phyloP scores from a whole-genome alignment of 257 asterid species.

The Nicotiana paniculata region DNA sequence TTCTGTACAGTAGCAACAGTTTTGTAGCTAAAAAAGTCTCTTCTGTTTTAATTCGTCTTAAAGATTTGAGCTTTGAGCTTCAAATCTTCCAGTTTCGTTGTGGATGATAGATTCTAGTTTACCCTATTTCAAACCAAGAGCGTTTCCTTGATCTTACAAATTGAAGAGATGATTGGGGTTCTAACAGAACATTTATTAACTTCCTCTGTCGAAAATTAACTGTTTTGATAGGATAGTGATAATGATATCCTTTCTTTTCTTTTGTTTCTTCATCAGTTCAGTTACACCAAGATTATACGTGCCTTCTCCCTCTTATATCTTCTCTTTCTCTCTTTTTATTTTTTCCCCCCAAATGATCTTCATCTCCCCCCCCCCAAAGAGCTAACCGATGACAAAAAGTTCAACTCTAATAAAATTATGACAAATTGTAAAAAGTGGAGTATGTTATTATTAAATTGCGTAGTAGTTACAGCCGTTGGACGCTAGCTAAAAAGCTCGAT shows the following conservation, averaged over 20 bases:
- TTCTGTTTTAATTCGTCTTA: neutral
- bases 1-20: slow-evolving; percentile 7
- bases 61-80: neutral
- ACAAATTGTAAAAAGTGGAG: neutral
- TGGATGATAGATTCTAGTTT: neutral
- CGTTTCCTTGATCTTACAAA: neutral
- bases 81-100: neutral
- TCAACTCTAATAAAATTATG: neutral
- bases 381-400: neutral
- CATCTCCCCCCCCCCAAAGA: too few relatives aligned
- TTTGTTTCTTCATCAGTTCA: neutral
- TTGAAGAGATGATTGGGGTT: neutral
- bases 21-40: neutral
- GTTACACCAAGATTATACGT: too few relatives aligned
- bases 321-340: neutral
- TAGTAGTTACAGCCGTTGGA: neutral
- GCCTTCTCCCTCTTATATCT: neutral
- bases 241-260: neutral
- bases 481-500: neutral
- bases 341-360: too few relatives aligned
- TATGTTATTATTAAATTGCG: neutral
- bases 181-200: neutral
- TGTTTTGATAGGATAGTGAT: neutral
- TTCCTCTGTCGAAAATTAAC: neutral
- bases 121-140: neutral